These are phyloP conservation scores for Stentor coeruleus DNA, from an alignment of 73 alveolate species.

Conservation along the genomic window DNA sequence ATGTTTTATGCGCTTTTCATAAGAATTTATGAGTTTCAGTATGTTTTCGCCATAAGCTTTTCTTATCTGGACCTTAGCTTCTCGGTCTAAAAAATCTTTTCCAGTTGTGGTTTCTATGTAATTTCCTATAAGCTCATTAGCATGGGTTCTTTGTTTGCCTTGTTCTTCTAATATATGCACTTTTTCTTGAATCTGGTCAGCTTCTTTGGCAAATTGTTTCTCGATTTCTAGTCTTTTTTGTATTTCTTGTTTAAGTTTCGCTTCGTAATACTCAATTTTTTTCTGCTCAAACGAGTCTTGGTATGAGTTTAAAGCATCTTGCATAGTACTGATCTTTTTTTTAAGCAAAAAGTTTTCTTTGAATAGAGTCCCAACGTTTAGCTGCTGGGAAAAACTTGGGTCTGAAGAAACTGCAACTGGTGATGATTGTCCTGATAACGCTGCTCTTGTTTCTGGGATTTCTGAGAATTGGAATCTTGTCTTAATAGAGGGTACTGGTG, in stretches of 20 bases:
- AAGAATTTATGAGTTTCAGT: too few relatives aligned
- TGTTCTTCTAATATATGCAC: background rate
- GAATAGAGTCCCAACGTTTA: background rate
- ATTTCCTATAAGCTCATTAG: background rate
- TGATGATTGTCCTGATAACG: background rate
- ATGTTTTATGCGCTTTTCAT: background rate
- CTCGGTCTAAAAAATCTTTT: background rate
- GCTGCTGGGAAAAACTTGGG: background rate
- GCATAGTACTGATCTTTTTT: background rate
- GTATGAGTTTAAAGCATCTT: background rate
- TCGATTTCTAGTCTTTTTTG: background rate
- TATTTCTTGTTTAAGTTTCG: background rate
- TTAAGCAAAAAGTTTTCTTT: background rate
- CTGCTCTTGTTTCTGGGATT: background rate
- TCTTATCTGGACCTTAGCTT: background rate
- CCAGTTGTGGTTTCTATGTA: background rate
- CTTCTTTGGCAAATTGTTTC: background rate
- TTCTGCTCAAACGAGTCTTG: background rate
- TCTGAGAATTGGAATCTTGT: background rate
- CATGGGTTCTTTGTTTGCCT: background rate
- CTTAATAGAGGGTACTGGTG: background rate
- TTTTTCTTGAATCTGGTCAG: background rate
- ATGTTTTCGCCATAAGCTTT: background rate
- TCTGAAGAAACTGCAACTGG: background rate
- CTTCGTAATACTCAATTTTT: background rate